Evolutionary conservation across 768 basidiomycete genomes (phyloP).

Genomic region (Phlegmacium glaucopus): DNA sequence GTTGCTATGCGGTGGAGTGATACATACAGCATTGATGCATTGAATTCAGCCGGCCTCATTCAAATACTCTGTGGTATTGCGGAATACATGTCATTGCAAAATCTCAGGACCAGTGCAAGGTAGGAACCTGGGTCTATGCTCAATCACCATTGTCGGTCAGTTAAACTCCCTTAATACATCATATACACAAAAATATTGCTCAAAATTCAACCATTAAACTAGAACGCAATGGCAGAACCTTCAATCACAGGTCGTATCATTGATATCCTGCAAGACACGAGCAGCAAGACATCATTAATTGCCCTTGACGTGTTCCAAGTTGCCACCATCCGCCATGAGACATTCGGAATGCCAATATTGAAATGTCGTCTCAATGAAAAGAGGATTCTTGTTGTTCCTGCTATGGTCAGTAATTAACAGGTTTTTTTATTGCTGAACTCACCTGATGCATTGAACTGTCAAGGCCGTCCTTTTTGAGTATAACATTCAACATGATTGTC

Average conservation of each 20-base stretch:
- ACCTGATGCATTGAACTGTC: background rate
- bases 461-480: conserved; percentile 6
- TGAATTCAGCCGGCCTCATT: background rate
- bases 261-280: background rate
- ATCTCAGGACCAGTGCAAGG: background rate
- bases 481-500: conserved; percentile 23
- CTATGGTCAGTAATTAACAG: background rate
- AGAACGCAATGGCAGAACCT: background rate
- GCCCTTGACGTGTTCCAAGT: conserved; percentile 2
- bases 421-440: background rate
- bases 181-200: background rate
- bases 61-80: background rate
- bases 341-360: conserved; percentile 1
- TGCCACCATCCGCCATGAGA: background rate
- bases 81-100: background rate
- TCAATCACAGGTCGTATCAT: background rate
- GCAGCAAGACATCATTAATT: background rate
- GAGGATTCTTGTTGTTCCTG: background rate
- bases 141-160: background rate
- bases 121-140: background rate
- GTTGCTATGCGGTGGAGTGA: background rate
- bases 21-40: background rate
- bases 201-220: background rate
- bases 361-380: background rate
- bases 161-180: too few species aligned